Evolutionary conservation across 768 basidiomycete genomes (phyloP).

Genomic region (Panaeolus cyanescens): DNA sequence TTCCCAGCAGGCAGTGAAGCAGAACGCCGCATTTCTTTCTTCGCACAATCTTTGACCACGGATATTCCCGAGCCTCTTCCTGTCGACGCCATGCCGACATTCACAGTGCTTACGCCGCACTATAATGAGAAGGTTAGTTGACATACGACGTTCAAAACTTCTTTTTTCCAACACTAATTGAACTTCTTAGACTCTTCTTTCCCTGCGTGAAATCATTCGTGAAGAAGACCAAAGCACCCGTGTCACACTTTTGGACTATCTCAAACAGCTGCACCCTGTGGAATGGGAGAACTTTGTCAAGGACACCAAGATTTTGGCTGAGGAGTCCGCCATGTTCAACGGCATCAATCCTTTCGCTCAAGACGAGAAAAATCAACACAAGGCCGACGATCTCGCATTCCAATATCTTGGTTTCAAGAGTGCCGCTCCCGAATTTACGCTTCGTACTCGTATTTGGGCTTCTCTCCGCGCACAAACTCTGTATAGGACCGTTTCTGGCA

Average conservation of each 20-base stretch:
- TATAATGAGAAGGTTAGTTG: conserved; percentile 90
- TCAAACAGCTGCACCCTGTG: conserved; percentile 96
- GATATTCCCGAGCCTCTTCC: conserved; percentile 90
- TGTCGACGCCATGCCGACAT: conserved; percentile 99
- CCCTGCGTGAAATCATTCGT: conserved; percentile 96
- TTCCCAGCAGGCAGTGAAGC: conserved; percentile 96
- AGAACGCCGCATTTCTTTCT: conserved; percentile 97
- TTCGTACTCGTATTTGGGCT: conserved; percentile 99
- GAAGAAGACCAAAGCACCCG: conserved; percentile 98
- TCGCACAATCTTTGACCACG: conserved; percentile 97
- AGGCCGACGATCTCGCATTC: conserved; percentile 93
- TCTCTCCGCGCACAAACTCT: conserved; percentile 98
- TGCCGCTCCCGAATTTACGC: conserved; percentile 96
- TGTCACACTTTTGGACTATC: conserved; percentile 95
- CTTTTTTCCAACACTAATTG: conserved; percentile 1
- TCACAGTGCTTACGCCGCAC: conserved; percentile 97
- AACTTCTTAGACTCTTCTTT: conserved; percentile 76
- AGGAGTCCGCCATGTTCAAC: conserved; percentile 88
- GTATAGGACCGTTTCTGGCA: conserved; percentile 97
- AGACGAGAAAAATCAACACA: conserved; percentile 81
- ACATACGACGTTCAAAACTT: background rate
- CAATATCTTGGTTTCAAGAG: conserved; percentile 99
- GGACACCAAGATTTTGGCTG: conserved; percentile 98
- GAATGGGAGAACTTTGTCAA: conserved; percentile 99
- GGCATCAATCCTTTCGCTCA: conserved; percentile 69